phyloP scores from a whole-genome alignment of 75 land plant species.

The Cunninghamia lanceolata region DNA sequence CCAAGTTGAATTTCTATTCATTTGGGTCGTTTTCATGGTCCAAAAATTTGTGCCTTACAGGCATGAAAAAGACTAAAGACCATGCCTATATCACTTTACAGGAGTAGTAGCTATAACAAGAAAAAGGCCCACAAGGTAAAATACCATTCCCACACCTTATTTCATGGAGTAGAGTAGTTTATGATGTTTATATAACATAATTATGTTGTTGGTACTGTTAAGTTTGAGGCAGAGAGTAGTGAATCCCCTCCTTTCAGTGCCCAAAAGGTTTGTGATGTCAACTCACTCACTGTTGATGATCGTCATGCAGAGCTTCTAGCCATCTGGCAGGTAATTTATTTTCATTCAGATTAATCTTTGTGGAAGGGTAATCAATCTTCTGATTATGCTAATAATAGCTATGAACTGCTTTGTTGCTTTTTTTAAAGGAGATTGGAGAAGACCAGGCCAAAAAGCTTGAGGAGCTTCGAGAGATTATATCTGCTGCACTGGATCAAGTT shows the following conservation, averaged over 20 bases:
- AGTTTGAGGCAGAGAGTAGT: conserved; percentile 7
- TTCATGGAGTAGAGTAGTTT: background rate
- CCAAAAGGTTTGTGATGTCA: conserved; percentile 9
- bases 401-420: background rate
- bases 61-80: background rate
- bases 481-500: conserved; percentile 17
- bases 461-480: conserved; percentile 12
- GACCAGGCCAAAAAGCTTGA: conserved; percentile 16
- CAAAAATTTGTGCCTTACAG: background rate
- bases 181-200: background rate
- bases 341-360: background rate
- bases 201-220: background rate
- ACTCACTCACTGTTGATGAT: conserved; percentile 13
- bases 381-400: background rate
- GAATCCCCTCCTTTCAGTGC: conserved; percentile 8
- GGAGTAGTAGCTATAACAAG: background rate
- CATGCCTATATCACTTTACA: background rate
- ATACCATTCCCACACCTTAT: background rate
- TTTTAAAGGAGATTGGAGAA: conserved; percentile 25
- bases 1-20: background rate
- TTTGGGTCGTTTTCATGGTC: background rate
- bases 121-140: background rate
- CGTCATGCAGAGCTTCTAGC: conserved; percentile 27
- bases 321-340: conserved; percentile 23
- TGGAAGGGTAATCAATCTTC: background rate